phyloP scores from a whole-genome alignment of 768 basidiomycete species.

The Calocybe cyanea region DNA sequence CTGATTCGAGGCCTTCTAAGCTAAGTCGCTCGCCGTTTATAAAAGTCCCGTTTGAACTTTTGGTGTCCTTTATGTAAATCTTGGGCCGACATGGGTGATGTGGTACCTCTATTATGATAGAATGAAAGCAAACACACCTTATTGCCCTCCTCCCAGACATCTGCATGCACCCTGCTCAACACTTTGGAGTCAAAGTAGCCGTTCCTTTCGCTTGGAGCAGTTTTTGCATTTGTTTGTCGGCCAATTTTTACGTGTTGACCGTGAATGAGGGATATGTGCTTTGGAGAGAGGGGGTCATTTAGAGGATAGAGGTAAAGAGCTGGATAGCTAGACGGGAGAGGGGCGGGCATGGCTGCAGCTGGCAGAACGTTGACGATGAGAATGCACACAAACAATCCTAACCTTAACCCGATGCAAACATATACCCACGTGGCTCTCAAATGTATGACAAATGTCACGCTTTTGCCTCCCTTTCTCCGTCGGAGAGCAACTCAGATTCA shows the following conservation, averaged over 20 bases:
- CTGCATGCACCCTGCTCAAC: slow-evolving; percentile 90
- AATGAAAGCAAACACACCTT: slow-evolving; percentile 53
- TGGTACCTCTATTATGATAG: slow-evolving; percentile 1
- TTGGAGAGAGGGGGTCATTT: slow-evolving; percentile 92
- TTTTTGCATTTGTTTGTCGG: slow-evolving; percentile 93
- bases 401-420: slow-evolving; percentile 3
- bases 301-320: slow-evolving; percentile 81
- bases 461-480: too few relatives aligned
- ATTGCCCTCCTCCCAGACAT: slow-evolving; percentile 90
- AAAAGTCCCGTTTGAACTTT: slow-evolving; percentile 97
- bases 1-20: slow-evolving; percentile 84
- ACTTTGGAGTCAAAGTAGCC: slow-evolving; percentile 97
- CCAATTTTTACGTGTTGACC: slow-evolving; percentile 86
- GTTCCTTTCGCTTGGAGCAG: slow-evolving; percentile 86
- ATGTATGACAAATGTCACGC: background rate
- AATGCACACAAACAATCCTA: slow-evolving; percentile 17
- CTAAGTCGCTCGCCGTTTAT: slow-evolving; percentile 94
- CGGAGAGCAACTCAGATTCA: too few relatives aligned
- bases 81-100: slow-evolving; percentile 28
- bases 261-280: slow-evolving; percentile 79
- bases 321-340: slow-evolving; percentile 27
- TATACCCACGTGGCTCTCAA: background rate
- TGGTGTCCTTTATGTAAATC: slow-evolving; percentile 99
- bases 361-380: slow-evolving; percentile 14
- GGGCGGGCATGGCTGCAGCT: slow-evolving; percentile 25